phyloP scores from a whole-genome alignment of 495 filamentous ascomycete genomes.

The Umbilicaria muhlenbergii region DNA sequence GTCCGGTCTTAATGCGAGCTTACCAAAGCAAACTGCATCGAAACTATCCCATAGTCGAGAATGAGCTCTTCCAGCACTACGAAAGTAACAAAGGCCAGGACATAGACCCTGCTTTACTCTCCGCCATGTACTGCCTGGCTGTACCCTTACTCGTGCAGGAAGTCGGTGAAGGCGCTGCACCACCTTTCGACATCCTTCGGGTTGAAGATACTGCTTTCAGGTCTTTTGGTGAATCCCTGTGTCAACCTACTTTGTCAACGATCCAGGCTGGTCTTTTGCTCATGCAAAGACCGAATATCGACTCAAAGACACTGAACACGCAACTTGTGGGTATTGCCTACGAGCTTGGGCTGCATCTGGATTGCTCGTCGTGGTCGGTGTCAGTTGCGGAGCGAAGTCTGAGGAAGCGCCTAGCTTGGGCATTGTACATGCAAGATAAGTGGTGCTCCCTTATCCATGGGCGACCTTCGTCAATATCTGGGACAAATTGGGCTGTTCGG shows the following conservation, averaged over 20 bases:
- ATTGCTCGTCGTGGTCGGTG: constrained; percentile 39
- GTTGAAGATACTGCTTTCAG: constrained; percentile 65
- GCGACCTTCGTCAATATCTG: constrained; percentile 37
- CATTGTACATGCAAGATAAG: constrained; percentile 44
- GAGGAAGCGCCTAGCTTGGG: constrained; percentile 42
- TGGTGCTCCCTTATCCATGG: constrained; percentile 42
- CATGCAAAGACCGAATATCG: constrained; percentile 73
- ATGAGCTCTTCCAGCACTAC: constrained; percentile 75
- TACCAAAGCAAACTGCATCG: constrained; percentile 85
- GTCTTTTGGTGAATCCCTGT: constrained; percentile 60
- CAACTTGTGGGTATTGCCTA: constrained; percentile 47
- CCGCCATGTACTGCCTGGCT: constrained; percentile 80
- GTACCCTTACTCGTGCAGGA: constrained; percentile 80
- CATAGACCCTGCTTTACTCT: constrained; percentile 70
- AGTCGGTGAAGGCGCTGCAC: constrained; percentile 42
- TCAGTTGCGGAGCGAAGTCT: constrained; percentile 37
- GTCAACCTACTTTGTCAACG: constrained; percentile 77
- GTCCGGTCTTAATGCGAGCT: constrained; percentile 63
- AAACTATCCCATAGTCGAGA: constrained; percentile 80
- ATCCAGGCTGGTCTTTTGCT: constrained; percentile 83
- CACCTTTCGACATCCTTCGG: constrained; percentile 56
- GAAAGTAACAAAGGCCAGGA: constrained; percentile 50
- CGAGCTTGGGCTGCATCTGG: constrained; percentile 40
- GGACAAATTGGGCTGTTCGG: constrained; percentile 41
- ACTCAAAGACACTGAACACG: constrained; percentile 73